Conservation (phyloP, 768 basidiomycete genomes). For the Mycena haematopus region DNA sequence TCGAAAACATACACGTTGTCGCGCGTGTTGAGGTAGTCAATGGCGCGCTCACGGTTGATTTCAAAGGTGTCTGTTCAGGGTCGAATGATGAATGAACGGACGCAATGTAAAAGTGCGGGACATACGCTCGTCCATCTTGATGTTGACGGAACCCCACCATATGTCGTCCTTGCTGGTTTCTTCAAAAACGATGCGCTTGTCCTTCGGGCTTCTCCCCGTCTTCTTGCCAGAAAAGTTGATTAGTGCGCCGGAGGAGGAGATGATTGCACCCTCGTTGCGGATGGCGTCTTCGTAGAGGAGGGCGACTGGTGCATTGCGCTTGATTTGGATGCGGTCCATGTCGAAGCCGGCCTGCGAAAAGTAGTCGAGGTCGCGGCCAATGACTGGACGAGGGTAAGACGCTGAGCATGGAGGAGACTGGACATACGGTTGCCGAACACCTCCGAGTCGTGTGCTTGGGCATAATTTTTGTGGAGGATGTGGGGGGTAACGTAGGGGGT, state of each 20-base stretch:
- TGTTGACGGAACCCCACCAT: conserved; percentile 99
- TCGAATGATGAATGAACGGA: neutral
- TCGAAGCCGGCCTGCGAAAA: conserved; percentile 99
- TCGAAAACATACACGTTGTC: conserved; percentile 99
- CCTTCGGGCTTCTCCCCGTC: conserved; percentile 96
- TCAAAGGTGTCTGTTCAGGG: conserved; percentile 87
- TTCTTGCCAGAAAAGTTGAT: conserved; percentile 99
- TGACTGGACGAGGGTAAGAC: conserved; percentile 56
- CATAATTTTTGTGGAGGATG: conserved; percentile 88
- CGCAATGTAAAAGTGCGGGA: conserved; percentile 27
- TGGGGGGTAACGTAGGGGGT: conserved; percentile 90
- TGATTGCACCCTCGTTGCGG: conserved; percentile 97
- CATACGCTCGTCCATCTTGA: conserved; percentile 96
- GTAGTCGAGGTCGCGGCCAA: conserved; percentile 92
- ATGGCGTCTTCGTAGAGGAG: conserved; percentile 97
- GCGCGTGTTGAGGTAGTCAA: conserved; percentile 98
- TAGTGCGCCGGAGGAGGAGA: conserved; percentile 93
- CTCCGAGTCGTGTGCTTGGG: conserved; percentile 75
- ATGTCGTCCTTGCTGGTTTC: conserved; percentile 96
- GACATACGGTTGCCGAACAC: conserved; percentile 61
- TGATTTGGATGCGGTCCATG: conserved; percentile 96
- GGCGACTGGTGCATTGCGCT: conserved; percentile 90
- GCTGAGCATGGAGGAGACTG: conserved; percentile 4
- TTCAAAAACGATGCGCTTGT: conserved; percentile 99
- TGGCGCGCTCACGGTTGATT: conserved; percentile 98